These are phyloP conservation scores for Kazachstania sp. DNA, from an alignment of 1,139 yeast species.

Conservation along the genomic window DNA sequence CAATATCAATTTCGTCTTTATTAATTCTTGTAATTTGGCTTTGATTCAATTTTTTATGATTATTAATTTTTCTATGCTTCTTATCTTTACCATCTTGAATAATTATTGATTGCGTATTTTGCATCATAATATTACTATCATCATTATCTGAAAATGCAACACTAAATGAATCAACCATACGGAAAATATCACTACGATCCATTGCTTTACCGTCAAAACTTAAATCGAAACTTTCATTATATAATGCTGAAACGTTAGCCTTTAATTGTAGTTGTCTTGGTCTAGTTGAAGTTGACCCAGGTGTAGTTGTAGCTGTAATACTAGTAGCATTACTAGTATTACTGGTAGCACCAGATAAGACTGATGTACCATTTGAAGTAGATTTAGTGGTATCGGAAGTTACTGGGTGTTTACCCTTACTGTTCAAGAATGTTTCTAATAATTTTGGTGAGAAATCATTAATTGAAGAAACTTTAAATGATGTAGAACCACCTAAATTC, in stretches of 20 bases:
- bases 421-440: background rate
- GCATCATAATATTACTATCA: conserved; percentile 9
- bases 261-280: background rate
- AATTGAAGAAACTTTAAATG: conserved; percentile 2
- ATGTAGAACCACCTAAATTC: background rate
- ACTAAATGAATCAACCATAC: conserved; percentile 34
- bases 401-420: background rate
- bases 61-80: background rate
- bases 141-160: conserved; percentile 27
- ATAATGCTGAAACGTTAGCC: conserved; percentile 2
- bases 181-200: conserved; percentile 35
- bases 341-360: background rate
- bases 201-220: conserved; percentile 39
- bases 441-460: conserved; percentile 2
- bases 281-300: background rate
- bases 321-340: background rate
- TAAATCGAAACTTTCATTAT: conserved; percentile 30
- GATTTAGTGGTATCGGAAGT: background rate
- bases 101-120: conserved; percentile 1
- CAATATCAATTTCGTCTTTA: background rate
- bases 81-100: conserved; percentile 5
- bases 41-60: background rate
- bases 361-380: background rate
- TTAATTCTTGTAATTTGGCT: background rate
- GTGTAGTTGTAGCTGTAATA: background rate